phyloP scores from a whole-genome alignment of 2,329 filamentous ascomycete genomes.

The Claviceps pazoutovae region DNA sequence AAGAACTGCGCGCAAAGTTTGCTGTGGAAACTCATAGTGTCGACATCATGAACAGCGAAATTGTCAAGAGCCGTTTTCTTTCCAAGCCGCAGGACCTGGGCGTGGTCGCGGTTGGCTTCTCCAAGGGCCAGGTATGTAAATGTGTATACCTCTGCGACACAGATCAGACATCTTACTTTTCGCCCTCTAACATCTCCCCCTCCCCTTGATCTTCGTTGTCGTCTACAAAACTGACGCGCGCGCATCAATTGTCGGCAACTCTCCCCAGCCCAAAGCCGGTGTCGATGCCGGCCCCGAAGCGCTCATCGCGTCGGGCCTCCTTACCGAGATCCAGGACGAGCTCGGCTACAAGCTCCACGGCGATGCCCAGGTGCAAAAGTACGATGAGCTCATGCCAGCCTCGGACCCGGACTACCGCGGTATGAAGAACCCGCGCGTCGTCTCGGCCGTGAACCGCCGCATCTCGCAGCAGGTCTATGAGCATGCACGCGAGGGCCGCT shows the following conservation, averaged over 20 bases:
- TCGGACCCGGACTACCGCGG: constrained; percentile 66
- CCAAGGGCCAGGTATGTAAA: constrained; percentile 70
- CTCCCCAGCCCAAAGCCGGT: constrained; percentile 63
- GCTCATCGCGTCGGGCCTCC: constrained; percentile 76
- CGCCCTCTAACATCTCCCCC: too few relatives aligned
- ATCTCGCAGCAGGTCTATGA: constrained; percentile 77
- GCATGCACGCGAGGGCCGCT: constrained; percentile 68
- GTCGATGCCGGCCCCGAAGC: constrained; percentile 84
- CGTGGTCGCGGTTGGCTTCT: constrained; percentile 90
- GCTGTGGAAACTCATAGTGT: too few relatives aligned
- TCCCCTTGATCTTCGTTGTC: not conserved
- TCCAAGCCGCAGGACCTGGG: constrained; percentile 67
- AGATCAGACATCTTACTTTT: not conserved
- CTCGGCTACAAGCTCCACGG: constrained; percentile 80
- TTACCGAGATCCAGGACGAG: constrained; percentile 69
- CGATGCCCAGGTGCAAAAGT: constrained; percentile 70
- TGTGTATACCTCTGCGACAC: not conserved
- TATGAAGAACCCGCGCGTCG: constrained; percentile 88
- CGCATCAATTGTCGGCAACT: too few relatives aligned
- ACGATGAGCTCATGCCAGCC: constrained; percentile 58
- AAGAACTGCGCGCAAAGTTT: too few relatives aligned
- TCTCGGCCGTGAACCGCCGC: constrained; percentile 69
- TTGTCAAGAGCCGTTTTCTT: constrained; percentile 60
- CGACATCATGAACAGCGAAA: constrained; percentile 35
- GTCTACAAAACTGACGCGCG: too few relatives aligned